Evolutionary conservation across 2,329 filamentous ascomycete genomes (phyloP).

Genomic region (Colletotrichum salicis): DNA sequence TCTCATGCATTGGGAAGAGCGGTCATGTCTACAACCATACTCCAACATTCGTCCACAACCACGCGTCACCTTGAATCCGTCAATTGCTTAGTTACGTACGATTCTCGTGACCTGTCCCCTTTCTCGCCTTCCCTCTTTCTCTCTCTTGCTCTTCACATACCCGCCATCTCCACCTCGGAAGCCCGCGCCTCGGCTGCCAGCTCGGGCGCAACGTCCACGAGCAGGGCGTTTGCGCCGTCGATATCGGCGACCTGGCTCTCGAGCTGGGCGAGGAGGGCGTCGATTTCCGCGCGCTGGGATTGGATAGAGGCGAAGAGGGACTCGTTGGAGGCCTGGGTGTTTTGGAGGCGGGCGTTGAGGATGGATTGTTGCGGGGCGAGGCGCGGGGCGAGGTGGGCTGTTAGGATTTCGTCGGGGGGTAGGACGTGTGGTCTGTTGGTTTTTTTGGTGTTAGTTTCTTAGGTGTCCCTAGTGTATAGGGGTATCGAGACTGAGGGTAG

Average conservation of each 20-base stretch:
- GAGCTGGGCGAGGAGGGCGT: constrained; percentile 58
- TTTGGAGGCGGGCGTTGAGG: constrained; percentile 67
- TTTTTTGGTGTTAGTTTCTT: not conserved
- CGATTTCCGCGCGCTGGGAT: constrained; percentile 66
- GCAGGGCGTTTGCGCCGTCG: constrained; percentile 60
- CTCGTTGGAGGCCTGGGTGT: constrained; percentile 67
- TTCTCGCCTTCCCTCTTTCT: not conserved
- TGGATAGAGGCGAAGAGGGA: constrained; percentile 61
- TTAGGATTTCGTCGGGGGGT: constrained; percentile 61
- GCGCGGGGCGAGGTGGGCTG: constrained; percentile 65
- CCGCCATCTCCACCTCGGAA: constrained; percentile 53
- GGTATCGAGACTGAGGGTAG: not conserved
- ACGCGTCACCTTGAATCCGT: not conserved
- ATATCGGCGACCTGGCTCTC: constrained; percentile 66
- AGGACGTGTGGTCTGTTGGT: constrained; percentile 63
- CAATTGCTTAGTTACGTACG: not conserved
- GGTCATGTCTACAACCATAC: not conserved
- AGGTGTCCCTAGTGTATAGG: not conserved
- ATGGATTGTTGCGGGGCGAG: constrained; percentile 64
- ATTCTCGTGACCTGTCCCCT: not conserved
- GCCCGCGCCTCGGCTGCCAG: constrained; percentile 61
- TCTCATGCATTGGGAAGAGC: not conserved
- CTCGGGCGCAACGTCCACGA: constrained; percentile 58
- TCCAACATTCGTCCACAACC: not conserved
- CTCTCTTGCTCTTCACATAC: constrained; percentile 1